Evolutionary conservation across 148 eudicot genomes (phyloP).

Genomic region (Vaccinium darrowii): DNA sequence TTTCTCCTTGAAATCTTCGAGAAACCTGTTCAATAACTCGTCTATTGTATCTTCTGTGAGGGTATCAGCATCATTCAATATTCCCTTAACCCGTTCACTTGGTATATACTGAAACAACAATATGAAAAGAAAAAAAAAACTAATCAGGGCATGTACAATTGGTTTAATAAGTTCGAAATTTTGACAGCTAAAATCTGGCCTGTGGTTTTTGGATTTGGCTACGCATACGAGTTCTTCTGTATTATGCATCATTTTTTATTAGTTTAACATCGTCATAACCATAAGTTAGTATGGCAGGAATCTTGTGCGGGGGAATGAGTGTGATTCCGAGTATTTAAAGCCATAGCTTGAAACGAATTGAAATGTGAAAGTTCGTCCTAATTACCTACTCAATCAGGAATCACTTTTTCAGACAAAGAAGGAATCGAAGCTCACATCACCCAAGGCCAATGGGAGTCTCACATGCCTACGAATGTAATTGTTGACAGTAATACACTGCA

Average conservation of each 20-base stretch:
- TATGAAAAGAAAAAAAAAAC: not conserved
- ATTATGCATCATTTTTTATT: not conserved
- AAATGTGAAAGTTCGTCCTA: not conserved
- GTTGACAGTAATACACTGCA: not conserved
- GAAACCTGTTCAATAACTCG: constrained; percentile 32
- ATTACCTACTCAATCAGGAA: not conserved
- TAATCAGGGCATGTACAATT: not conserved
- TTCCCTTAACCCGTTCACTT: constrained; percentile 28
- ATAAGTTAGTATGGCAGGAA: not conserved
- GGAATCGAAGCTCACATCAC: not conserved
- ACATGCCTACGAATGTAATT: not conserved
- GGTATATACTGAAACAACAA: constrained; percentile 19
- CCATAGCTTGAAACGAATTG: not conserved
- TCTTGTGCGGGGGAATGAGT: not conserved
- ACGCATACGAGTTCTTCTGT: not conserved
- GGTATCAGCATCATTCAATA: constrained; percentile 31
- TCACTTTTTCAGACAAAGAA: not conserved
- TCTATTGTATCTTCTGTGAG: constrained; percentile 50
- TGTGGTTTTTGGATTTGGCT: not conserved
- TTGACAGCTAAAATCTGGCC: not conserved
- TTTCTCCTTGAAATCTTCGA: constrained; percentile 27
- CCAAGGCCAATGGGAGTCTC: not conserved
- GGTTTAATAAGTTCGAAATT: not conserved
- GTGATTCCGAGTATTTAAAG: not conserved
- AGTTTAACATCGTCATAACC: not conserved